phyloP scores from a whole-genome alignment of 768 basidiomycete species.

The Tulasnella sp. region DNA sequence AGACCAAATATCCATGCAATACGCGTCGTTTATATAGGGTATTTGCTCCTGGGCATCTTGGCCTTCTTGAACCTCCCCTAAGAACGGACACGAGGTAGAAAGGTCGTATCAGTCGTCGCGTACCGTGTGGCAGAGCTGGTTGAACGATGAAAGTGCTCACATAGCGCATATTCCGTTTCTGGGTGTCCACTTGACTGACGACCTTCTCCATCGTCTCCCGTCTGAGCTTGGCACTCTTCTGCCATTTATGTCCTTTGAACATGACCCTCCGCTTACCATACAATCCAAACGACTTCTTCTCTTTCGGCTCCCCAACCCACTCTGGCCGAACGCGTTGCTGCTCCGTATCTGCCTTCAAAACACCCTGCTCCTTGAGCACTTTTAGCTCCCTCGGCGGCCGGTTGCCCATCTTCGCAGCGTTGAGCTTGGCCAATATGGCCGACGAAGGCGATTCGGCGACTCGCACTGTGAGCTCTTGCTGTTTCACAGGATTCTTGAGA shows the following conservation, averaged over 20 bases:
- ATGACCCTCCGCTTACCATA: conserved; percentile 71
- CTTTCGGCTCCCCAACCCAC: conserved; percentile 26
- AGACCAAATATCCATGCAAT: too few relatives aligned
- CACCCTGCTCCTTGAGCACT: conserved; percentile 22
- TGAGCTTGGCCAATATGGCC: conserved; percentile 20
- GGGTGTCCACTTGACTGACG: not conserved
- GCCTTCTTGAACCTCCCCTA: not conserved
- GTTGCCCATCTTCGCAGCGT: conserved; percentile 5
- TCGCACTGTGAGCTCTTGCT: not conserved
- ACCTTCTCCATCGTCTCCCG: conserved; percentile 12
- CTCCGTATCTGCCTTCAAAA: conserved; percentile 29
- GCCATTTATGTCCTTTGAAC: conserved; percentile 93
- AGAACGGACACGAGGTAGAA: too few relatives aligned
- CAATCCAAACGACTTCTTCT: conserved; percentile 36
- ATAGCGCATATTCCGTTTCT: conserved; percentile 3
- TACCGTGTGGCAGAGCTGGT: too few relatives aligned
- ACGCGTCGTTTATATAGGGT: not conserved
- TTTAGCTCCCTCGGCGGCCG: conserved; percentile 13
- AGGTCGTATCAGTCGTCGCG: too few relatives aligned
- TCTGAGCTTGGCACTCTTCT: conserved; percentile 26
- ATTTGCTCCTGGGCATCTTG: conserved; percentile 8
- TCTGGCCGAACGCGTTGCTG: conserved; percentile 20
- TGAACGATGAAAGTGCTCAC: not conserved
- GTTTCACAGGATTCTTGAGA: conserved; percentile 38
- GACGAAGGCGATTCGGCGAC: conserved; percentile 15